These are phyloP conservation scores for Crepidotus variabilis DNA, from an alignment of 768 basidiomycete genomes.

Conservation along the genomic window DNA sequence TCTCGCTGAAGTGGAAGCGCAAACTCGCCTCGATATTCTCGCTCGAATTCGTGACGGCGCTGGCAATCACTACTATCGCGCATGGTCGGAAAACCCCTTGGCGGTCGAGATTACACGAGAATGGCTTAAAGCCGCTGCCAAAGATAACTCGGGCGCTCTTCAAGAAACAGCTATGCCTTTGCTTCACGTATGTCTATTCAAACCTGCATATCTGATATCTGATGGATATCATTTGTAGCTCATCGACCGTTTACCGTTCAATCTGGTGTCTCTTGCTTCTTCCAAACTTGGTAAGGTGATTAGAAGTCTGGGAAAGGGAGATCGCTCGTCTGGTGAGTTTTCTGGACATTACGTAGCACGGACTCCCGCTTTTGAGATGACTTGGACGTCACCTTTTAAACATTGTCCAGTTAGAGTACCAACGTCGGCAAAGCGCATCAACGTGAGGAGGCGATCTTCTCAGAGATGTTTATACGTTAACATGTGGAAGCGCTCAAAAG, in stretches of 20 bases:
- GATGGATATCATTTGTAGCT: constrained; percentile 41
- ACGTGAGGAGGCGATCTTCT: background rate
- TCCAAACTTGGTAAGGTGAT: constrained; percentile 81
- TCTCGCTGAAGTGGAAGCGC: constrained; percentile 56
- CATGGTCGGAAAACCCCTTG: constrained; percentile 72
- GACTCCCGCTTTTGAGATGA: background rate
- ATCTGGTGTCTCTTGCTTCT: constrained; percentile 59
- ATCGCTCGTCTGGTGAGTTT: constrained; percentile 76
- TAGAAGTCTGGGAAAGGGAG: constrained; percentile 71
- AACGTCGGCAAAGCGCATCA: background rate
- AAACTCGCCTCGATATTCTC: constrained; percentile 70
- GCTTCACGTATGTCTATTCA: constrained; percentile 63
- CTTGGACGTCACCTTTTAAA: background rate
- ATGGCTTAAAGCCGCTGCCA: constrained; percentile 73
- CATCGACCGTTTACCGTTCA: constrained; percentile 79
- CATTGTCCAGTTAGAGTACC: background rate
- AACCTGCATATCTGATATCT: constrained; percentile 1
- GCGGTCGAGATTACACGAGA: constrained; percentile 80
- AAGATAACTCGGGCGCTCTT: constrained; percentile 51
- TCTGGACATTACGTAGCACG: background rate
- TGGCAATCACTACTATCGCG: constrained; percentile 82
- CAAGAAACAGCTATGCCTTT: constrained; percentile 83
- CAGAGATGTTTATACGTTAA: background rate
- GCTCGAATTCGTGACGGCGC: constrained; percentile 81
- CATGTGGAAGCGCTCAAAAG: background rate